Evolutionary conservation across 306 rosid genomes (phyloP), one percentile per base, ranked within the genome.

Genomic region (Begonia loranthoides): DNA sequence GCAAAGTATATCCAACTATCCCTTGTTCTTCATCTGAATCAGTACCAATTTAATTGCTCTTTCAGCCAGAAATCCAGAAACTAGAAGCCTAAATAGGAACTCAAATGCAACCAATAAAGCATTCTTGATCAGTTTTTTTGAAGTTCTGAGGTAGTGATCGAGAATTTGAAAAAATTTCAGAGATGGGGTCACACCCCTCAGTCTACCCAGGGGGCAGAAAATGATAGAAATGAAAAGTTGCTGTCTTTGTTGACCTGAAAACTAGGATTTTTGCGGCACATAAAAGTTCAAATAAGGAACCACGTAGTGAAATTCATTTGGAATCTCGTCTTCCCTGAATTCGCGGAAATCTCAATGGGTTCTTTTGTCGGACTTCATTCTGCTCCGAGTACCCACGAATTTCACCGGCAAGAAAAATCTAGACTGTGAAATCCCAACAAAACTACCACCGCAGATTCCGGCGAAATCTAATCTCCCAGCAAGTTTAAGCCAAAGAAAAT

Each of bases 1-100:
- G 51, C 69, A 64, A 67, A 64, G 68, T 50, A 54, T 45, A 44
- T 44, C 28, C 72, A 56, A 22, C 58, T 34, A 28, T 28, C 9
- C 9, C 36, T 28, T 5, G 36, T 8, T 5, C 36, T 28, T 28
- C 36, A 28, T 28, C 36, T 28, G 36, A 28, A 19, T 19, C 22
- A 19, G 2, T 19, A 19, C 22, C 22, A 19, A 19, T 19, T 19
- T 19, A 19, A 19, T 19, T 19, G 22, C 22, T 19, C 22, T 19
- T 19, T 1, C 22, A 19, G 3, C 22, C 22, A 19, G 22, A 19
- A 19, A 28, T 8, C 36, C 36, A 28, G 36, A 28, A 28, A 28
- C 36, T 28, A 28, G 5, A 28, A 28, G 36, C 36, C 36, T 28
- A 7, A 28, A 28, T 28, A 28, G 36, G 36, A 28, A 28, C 36